A percentile compares a stretch with the other conserved stretches of the same genome.
Evolutionary conservation across 2,329 filamentous ascomycete genomes (phyloP).

Genomic region (Aschersonia sp.): DNA sequence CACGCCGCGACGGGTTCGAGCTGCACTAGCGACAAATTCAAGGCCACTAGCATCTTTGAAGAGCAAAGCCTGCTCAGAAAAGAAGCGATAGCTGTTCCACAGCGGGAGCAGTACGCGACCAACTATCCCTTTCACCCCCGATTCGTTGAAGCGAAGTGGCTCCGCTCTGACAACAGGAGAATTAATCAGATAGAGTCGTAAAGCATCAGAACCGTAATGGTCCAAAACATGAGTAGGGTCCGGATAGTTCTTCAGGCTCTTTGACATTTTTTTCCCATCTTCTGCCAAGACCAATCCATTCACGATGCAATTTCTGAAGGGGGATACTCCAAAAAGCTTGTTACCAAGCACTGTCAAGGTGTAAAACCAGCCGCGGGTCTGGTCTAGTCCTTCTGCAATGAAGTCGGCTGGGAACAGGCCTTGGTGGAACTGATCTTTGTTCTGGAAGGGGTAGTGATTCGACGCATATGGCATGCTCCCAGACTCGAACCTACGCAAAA

Average conservation of each 20-base stretch:
- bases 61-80: slow-evolving; percentile 72
- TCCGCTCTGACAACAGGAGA: slow-evolving; percentile 89
- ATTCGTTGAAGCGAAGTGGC: slow-evolving; percentile 79
- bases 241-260: slow-evolving; percentile 90
- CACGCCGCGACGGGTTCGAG: slow-evolving; percentile 49
- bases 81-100: slow-evolving; percentile 97
- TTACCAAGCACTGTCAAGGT: slow-evolving; percentile 79
- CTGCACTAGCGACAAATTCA: slow-evolving; percentile 57
- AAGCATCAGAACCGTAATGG: slow-evolving; percentile 80
- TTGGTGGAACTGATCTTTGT: slow-evolving; percentile 63
- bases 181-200: slow-evolving; percentile 92
- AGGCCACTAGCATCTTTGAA: slow-evolving; percentile 73
- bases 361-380: slow-evolving; percentile 96
- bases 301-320: slow-evolving; percentile 93
- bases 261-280: slow-evolving; percentile 98
- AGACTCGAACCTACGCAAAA: slow-evolving; percentile 47
- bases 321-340: slow-evolving; percentile 69
- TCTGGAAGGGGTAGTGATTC: slow-evolving; percentile 85
- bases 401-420: slow-evolving; percentile 76
- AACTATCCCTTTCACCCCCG: slow-evolving; percentile 87
- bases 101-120: slow-evolving; percentile 79
- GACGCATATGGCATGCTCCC: slow-evolving; percentile 91
- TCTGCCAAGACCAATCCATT: slow-evolving; percentile 90
- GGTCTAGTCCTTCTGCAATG: slow-evolving; percentile 84
- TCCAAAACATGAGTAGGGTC: slow-evolving; percentile 73